Base-by-base conservation (phyloP, 345 rosid species). In the Eucalyptus globulus region DNA sequence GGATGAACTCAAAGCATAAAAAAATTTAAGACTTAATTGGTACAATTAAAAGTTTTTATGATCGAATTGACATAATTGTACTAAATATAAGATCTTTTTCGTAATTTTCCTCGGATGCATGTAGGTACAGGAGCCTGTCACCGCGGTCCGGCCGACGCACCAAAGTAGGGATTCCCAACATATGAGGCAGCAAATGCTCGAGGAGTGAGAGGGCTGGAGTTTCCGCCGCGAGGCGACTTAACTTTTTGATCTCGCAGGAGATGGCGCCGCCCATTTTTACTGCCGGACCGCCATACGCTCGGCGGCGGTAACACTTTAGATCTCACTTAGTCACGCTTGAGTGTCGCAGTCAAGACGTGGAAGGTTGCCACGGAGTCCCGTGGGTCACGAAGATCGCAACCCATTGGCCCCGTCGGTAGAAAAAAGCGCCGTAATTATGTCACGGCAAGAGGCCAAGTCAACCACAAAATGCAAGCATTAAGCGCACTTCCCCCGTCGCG, bases 21-120 rank as follows among this genome's bases (percentile, higher is more conserved):
- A 24, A 24, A 0, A 56, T 10, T 56, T 22, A 56, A 22, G 6
- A 56, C 3, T 56, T 10, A 56, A 24, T 24, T 24, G 0, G 2
- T 56, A 56, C 3, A 24, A 56, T 56, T 56, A 56, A 8, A 53
- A 21, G 2, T 21, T 53, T 53, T 53, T 2, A 53, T 1, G 11
- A 53, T 21, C 3, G 0, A 53, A 53, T 21, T 53, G 26, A 53
- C 2, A 0, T 1, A 21, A 53, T 53, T 53, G 0, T 53, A 19
- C 5, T 53, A 19, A 19, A 8, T 0, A 5, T 53, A 21, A 53
- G 0, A 53, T 19, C 11, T 24, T 56, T 24, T 56, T 56, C 6
- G 3, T 56, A 56, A 56, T 56, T 56, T 56, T 56, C 29, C 3
- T 1, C 12, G 4, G 9, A 8, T 69, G 4, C 24, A 69, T 6